Conservation (phyloP, 495 filamentous ascomycete species). For the Aspergillus ostianus region DNA sequence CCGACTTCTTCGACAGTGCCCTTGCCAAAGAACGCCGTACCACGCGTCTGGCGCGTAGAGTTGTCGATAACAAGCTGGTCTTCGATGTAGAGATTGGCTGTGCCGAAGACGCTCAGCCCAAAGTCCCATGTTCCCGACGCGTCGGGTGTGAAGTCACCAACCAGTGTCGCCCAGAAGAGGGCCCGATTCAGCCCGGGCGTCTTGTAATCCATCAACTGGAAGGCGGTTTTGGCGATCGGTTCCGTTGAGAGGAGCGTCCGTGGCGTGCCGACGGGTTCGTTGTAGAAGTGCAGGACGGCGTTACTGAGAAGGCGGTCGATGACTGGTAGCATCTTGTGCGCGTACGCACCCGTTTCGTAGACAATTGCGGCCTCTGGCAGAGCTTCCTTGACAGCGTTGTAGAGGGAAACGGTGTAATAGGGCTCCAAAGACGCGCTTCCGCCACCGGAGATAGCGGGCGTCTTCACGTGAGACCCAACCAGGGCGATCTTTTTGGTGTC, state of each 20-base stretch:
- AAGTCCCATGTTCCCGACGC: conserved; percentile 64
- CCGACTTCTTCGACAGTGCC: conserved; percentile 58
- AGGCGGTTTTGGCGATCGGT: conserved; percentile 47
- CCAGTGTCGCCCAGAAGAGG: conserved; percentile 53
- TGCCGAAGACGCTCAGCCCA: conserved; percentile 67
- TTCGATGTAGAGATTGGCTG: conserved; percentile 65
- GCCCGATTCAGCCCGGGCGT: conserved; percentile 43
- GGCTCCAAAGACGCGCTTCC: conserved; percentile 75
- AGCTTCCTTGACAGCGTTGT: conserved; percentile 57
- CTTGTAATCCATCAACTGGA: conserved; percentile 58
- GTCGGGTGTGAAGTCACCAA: conserved; percentile 52
- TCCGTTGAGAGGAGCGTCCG: conserved; percentile 51
- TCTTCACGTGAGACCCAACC: conserved; percentile 74
- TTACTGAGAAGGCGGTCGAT: conserved; percentile 47
- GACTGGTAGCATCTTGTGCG: conserved; percentile 55
- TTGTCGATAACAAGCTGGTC: conserved; percentile 67
- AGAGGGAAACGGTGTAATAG: conserved; percentile 67
- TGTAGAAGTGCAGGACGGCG: conserved; percentile 53
- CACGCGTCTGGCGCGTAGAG: conserved; percentile 51
- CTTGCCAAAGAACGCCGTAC: conserved; percentile 55
- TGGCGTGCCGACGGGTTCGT: conserved; percentile 44
- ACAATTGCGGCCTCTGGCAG: conserved; percentile 50
- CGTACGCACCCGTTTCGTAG: conserved; percentile 57
- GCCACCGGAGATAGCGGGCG: conserved; percentile 69
- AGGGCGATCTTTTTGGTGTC: conserved; percentile 60